Evolutionary conservation across 176 grass and related monocot species (phyloP).

Genomic region (Triticum dicoccoides): DNA sequence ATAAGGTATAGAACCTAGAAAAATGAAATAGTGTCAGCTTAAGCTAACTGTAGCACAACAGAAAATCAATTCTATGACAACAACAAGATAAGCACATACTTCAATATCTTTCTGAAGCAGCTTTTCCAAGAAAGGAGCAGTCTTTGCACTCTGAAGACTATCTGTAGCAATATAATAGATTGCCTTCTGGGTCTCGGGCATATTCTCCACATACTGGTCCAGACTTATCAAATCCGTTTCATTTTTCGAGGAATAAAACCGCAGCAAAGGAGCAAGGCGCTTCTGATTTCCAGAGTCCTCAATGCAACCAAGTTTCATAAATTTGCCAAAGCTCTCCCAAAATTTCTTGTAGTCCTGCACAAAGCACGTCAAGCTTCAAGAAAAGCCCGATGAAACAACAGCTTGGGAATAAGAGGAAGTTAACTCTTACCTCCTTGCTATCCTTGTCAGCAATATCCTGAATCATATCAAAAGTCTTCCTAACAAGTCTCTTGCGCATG

Average conservation of each 20-base stretch:
- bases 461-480: slow-evolving; percentile 99
- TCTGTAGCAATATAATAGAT: slow-evolving; percentile 94
- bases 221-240: slow-evolving; percentile 76
- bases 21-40: slow-evolving; percentile 2
- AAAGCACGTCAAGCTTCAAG: not conserved
- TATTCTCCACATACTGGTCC: slow-evolving; percentile 84
- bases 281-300: slow-evolving; percentile 92
- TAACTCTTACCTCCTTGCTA: slow-evolving; percentile 59
- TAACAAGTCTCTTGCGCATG: slow-evolving; percentile 93
- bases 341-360: slow-evolving; percentile 86
- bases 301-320: slow-evolving; percentile 89
- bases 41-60: not conserved
- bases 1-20: slow-evolving; percentile 78
- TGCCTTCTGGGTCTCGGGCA: slow-evolving; percentile 74
- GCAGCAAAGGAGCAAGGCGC: slow-evolving; percentile 57
- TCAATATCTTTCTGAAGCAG: slow-evolving; percentile 88
- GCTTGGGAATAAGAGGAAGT: not conserved
- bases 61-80: not conserved
- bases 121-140: slow-evolving; percentile 88
- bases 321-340: slow-evolving; percentile 95
- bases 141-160: slow-evolving; percentile 79
- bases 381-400: not conserved
- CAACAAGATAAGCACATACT: slow-evolving; percentile 25
- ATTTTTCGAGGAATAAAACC: slow-evolving; percentile 75
- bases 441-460: slow-evolving; percentile 77